phyloP scores from a whole-genome alignment of 2,329 filamentous ascomycete genomes.

The Aspergillus neotritici region DNA sequence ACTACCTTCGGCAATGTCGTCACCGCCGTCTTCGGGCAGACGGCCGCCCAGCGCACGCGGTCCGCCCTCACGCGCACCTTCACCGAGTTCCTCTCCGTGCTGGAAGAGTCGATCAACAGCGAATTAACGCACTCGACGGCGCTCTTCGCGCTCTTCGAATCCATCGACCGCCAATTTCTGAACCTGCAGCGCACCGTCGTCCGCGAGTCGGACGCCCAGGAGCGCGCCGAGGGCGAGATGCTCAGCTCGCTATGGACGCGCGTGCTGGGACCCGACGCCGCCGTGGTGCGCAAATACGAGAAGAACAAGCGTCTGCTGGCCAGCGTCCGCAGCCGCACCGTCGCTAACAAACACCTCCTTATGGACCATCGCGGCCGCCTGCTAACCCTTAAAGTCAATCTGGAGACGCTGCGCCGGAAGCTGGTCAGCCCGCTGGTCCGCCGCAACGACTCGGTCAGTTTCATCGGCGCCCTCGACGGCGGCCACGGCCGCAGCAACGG shows the following conservation, averaged over 20 bases:
- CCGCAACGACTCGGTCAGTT: constrained; percentile 51
- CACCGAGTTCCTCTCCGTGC: constrained; percentile 75
- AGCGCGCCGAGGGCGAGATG: constrained; percentile 72
- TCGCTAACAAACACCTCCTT: constrained; percentile 79
- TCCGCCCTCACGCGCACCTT: constrained; percentile 80
- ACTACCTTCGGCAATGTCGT: constrained; percentile 65
- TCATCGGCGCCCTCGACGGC: constrained; percentile 26
- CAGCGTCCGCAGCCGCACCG: constrained; percentile 73
- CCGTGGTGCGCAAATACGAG: constrained; percentile 79
- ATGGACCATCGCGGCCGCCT: constrained; percentile 82
- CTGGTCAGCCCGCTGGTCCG: constrained; percentile 78
- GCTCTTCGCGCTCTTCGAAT: constrained; percentile 84
- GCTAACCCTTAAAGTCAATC: constrained; percentile 74
- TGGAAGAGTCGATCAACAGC: constrained; percentile 82
- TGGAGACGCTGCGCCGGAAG: constrained; percentile 78
- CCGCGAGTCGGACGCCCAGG: constrained; percentile 75
- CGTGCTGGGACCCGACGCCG: constrained; percentile 70
- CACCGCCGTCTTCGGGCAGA: constrained; percentile 71
- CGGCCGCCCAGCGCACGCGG: constrained; percentile 72
- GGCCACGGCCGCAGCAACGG: constrained; percentile 38
- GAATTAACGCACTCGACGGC: constrained; percentile 75
- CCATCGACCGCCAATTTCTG: constrained; percentile 83
- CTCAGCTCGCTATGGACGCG: constrained; percentile 81
- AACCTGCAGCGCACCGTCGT: constrained; percentile 81
- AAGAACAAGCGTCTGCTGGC: constrained; percentile 76